Base-by-base conservation (phyloP, 768 basidiomycete species). In the Mycena amicta region DNA sequence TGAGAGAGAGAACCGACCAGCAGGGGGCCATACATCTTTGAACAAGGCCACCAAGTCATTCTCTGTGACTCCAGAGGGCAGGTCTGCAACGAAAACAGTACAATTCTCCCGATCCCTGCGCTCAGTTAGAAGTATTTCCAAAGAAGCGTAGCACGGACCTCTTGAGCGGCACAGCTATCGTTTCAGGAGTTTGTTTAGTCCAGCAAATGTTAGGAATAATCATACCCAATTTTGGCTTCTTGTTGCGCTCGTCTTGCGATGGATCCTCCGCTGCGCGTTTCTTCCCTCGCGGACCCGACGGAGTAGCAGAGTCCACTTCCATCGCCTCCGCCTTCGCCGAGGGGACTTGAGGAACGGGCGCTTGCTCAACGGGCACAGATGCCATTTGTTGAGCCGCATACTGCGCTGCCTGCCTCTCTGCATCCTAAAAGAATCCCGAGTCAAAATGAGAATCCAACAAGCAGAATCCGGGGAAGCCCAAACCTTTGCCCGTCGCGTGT, bases 61-160 rank as follows among this genome's bases (percentile, higher is more conserved):
- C 53, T 93, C 88, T 0, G 77, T 77, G 11, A 80, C 78, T 12
- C 74, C 79, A 18, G 71, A 43, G 0, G 86, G 83, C 11, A 97
- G 73, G 45, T 90, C 86, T 3, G 87, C 83, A 15, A 97, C 89
- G 57, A 98, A 92, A 3, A 98, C 89, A 0, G 94, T 96, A 27
- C 88, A 85, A 65, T 98, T 92, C 75, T 99, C 97, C 46, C 97
- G 93, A 74, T 99, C 97, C 63, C 96, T 95, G 57, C 55, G 43
- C 15, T 15, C 33, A 23, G 50, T 53, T n/a, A 47, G 40, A 22
- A 27, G 18, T 33, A 45, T 41, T 40, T 28, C 47, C 4, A 61
- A 50, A 54, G 39, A 16, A 22, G 51, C 15, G 28, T 23, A 61
- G 40, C 54, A 55, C 27, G 54, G 43, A 89, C 90, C 90, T 78